These are phyloP conservation scores for Huntiella moniliformis DNA, from an alignment of 2,329 filamentous ascomycete genomes.

Conservation along the genomic window DNA sequence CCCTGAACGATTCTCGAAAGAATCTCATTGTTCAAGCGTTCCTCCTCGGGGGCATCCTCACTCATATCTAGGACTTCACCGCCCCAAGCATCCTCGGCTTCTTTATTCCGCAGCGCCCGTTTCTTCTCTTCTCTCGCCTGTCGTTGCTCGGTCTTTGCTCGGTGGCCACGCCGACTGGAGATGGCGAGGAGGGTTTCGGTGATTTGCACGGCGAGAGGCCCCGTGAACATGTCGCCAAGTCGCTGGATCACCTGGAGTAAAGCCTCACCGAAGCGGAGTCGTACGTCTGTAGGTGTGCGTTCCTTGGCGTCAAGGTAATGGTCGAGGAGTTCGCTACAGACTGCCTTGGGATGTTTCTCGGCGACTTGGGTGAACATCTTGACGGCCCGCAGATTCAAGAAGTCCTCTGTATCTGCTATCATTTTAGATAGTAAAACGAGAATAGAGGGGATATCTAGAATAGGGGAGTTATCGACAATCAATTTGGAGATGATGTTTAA, in stretches of 20 bases:
- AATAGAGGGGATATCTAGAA: conserved; percentile 47
- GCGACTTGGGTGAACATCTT: conserved; percentile 45
- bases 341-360: conserved; percentile 40
- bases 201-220: conserved; percentile 31
- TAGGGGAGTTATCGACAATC: conserved; percentile 33
- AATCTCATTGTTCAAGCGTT: conserved; percentile 28
- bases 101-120: conserved; percentile 27
- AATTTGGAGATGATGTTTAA: conserved; percentile 40
- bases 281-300: conserved; percentile 37
- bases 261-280: conserved; percentile 51
- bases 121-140: conserved; percentile 33
- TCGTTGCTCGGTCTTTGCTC: conserved; percentile 38
- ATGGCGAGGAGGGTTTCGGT: conserved; percentile 42
- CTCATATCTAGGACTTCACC: conserved; percentile 31
- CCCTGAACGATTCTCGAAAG: conserved; percentile 42
- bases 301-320: conserved; percentile 48
- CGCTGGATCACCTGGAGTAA: conserved; percentile 45
- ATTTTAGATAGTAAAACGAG: conserved; percentile 45
- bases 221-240: conserved; percentile 35
- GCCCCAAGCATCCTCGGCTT: conserved; percentile 35
- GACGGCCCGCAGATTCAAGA: conserved; percentile 50
- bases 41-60: conserved; percentile 26
- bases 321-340: conserved; percentile 43
- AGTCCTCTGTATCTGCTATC: conserved; percentile 48
- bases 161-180: conserved; percentile 42